phyloP scores from a whole-genome alignment of 352 stramenopile genomes.

The Globisporangium camurandrum region DNA sequence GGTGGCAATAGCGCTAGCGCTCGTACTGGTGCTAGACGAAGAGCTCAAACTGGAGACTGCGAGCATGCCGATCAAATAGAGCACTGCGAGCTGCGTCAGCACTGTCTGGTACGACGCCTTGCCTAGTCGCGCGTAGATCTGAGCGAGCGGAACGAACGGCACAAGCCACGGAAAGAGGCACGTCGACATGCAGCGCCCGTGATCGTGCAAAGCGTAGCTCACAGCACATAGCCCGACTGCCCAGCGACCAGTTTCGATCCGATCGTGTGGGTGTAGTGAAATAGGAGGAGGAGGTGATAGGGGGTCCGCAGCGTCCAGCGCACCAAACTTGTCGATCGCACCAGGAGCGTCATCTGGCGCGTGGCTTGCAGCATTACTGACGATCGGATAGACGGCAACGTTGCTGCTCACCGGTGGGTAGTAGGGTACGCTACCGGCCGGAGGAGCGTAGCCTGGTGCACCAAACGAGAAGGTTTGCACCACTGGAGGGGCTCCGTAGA shows the following conservation, averaged over 20 bases:
- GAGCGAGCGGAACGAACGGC: constrained; percentile 21
- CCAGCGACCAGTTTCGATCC: constrained; percentile 11
- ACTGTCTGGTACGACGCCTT: not conserved
- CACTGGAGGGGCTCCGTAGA: not conserved
- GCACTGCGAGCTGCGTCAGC: constrained; percentile 8
- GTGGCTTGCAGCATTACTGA: not conserved
- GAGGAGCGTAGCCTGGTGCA: not conserved
- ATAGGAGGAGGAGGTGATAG: not conserved
- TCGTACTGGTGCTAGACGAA: not conserved
- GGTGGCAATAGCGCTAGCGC: not conserved
- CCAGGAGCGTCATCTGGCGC: not conserved
- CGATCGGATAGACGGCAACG: not conserved
- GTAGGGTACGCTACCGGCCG: not conserved
- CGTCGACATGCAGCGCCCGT: constrained; percentile 19
- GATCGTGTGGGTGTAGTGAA: not conserved
- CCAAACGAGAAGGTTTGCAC: not conserved
- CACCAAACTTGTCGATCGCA: not conserved
- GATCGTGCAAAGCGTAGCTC: no score
- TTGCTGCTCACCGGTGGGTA: not conserved
- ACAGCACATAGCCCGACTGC: constrained; percentile 17
- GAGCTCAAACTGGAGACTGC: not conserved
- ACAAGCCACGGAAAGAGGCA: constrained; percentile 16
- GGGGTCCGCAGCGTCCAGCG: not conserved
- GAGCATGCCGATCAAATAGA: not conserved
- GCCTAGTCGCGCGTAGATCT: constrained; percentile 17